A percentile compares a stretch with the other conserved stretches of the same genome.
Evolutionary conservation across 176 grass and related monocot genomes (phyloP).

Genomic region (Paspalum vaginatum): DNA sequence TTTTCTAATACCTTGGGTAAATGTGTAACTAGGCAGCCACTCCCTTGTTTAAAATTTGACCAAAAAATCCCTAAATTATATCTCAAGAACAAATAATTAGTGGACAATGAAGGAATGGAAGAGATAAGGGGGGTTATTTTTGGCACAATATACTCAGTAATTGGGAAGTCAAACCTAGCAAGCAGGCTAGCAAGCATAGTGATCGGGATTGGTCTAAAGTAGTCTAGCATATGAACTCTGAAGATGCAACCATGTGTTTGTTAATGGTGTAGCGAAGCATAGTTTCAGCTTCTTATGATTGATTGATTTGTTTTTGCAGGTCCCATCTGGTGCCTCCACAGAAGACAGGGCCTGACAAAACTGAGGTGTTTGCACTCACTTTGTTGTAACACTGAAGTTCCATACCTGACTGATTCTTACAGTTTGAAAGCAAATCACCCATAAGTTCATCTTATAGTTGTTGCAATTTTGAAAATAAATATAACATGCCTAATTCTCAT

Average conservation of each 20-base stretch:
- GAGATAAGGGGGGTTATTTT: neutral
- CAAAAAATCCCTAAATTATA: neutral
- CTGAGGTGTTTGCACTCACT: slow-evolving; percentile 49
- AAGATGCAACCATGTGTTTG: too few species aligned
- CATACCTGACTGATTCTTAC: slow-evolving; percentile 21
- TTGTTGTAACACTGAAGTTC: neutral
- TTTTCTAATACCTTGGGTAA: neutral
- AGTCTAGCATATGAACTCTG: too few species aligned
- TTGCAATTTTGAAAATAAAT: neutral
- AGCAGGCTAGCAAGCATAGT: slow-evolving; percentile 28
- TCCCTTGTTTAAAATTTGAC: neutral
- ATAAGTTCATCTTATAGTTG: neutral
- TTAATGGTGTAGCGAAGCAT: neutral
- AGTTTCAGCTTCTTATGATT: slow-evolving; percentile 31
- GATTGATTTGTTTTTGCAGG: slow-evolving; percentile 79
- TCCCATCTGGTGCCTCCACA: slow-evolving; percentile 74
- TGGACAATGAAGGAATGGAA: neutral
- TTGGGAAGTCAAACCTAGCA: too few species aligned
- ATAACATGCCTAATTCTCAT: neutral
- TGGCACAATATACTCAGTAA: neutral
- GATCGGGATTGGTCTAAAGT: too few species aligned
- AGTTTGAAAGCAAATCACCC: slow-evolving; percentile 14
- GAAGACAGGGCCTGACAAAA: slow-evolving; percentile 48
- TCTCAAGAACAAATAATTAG: neutral
- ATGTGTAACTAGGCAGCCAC: neutral